Base-by-base conservation (phyloP, 2,329 filamentous ascomycete genomes). In the Fusarium citri region DNA sequence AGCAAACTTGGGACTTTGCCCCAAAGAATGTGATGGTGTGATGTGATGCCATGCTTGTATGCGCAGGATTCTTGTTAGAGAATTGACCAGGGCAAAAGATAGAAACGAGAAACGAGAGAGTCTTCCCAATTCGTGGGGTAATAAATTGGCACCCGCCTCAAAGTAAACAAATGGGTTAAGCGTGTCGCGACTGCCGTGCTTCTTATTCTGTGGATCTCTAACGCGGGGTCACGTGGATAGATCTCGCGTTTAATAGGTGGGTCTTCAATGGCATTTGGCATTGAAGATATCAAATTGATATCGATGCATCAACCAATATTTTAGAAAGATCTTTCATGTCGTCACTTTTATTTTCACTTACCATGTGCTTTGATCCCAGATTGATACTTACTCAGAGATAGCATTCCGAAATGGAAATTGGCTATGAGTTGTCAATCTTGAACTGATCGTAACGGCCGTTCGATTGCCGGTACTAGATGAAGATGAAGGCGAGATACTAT, bases 51-150 rank as follows among this genome's bases (percentile, higher is more conserved):
- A 23, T 43, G 68, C 66, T 62, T 30, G 28, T 30, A 73, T 62
- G 64, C 71, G 68, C 75, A 75, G 72, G 55, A 69, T 60, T 55
- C 49, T 62, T 55, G 75, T 77, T 73, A 76, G 72, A 76, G 68
- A 73, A 60, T 50, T 42, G 42, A 57, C 71, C 65, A 64, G 72
- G 74, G 65, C 41, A 55, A 26, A 15, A 48, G 57, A 43, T 58
- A 43, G 22, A 60, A 37, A 37, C 34, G 51, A 54, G n/a, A 46
- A n/a, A n/a, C n/a, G n/a, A n/a, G n/a, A n/a, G n/a, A n/a, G 25
- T 15, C 59, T 64, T 45, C 50, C 56, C 20, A 30, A 62, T 55
- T 65, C 68, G 64, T 65, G 64, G 69, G 68, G 70, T 73, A 73
- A 69, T 23, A 26, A 41, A 73, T 61, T 66, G 46, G 53, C 54